Percentiles rank a stretch among this genome's conserved stretches.
Evolutionary conservation across 805 yeast species (phyloP).

Genomic region (Pichia nanzhaoensis): DNA sequence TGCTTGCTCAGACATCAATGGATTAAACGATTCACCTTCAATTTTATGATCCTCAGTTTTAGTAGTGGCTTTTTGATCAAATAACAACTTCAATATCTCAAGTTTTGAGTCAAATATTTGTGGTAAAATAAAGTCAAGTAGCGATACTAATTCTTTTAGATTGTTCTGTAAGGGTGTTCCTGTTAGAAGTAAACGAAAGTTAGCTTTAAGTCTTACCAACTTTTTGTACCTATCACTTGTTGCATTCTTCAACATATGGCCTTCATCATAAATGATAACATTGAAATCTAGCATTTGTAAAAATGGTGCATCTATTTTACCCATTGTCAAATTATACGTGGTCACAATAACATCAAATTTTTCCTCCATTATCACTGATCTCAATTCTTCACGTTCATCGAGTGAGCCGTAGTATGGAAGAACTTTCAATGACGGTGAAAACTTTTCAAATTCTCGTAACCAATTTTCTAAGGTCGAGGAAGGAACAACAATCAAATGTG

Average conservation of each 20-base stretch:
- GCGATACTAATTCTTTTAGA: slow-evolving; percentile 79
- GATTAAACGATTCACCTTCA: slow-evolving; percentile 52
- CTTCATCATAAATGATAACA: slow-evolving; percentile 92
- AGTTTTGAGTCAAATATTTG: slow-evolving; percentile 69
- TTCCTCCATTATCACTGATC: slow-evolving; percentile 57
- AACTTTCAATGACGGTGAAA: slow-evolving; percentile 73
- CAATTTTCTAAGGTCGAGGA: slow-evolving; percentile 95
- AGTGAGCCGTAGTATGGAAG: slow-evolving; percentile 93
- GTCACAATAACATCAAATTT: slow-evolving; percentile 86
- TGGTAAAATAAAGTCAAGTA: slow-evolving; percentile 88
- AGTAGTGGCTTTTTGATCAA: slow-evolving; percentile 81
- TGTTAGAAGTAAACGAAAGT: slow-evolving; percentile 80
- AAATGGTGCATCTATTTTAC: slow-evolving; percentile 74
- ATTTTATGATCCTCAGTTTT: slow-evolving; percentile 32
- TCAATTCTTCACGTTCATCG: slow-evolving; percentile 74
- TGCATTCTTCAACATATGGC: slow-evolving; percentile 92
- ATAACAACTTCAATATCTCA: slow-evolving; percentile 74
- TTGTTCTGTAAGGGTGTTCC: slow-evolving; percentile 98
- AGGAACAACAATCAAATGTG: slow-evolving; percentile 93
- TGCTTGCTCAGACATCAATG: slow-evolving; percentile 84
- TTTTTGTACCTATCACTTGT: slow-evolving; percentile 80
- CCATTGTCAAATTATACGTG: slow-evolving; percentile 84
- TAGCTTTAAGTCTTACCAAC: slow-evolving; percentile 75
- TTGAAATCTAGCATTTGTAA: slow-evolving; percentile 70
- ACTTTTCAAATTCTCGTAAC: slow-evolving; percentile 88